Evolutionary conservation across 2,329 filamentous ascomycete species (phyloP).

Genomic region (Colletotrichum cuscutae): DNA sequence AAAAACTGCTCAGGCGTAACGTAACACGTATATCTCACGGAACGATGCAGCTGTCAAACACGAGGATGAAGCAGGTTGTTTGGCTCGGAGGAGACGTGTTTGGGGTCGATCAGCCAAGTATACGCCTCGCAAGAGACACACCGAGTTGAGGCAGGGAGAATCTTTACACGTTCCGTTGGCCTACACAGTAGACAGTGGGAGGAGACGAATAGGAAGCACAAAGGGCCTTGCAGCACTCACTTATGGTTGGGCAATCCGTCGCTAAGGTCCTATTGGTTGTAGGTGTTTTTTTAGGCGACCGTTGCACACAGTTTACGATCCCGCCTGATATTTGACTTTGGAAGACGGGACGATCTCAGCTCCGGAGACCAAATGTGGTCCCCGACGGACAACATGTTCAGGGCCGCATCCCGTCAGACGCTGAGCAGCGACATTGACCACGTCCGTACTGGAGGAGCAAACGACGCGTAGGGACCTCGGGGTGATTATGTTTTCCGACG

Average conservation of each 20-base stretch:
- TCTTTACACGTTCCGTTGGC: not conserved
- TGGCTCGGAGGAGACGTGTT: constrained; percentile 1
- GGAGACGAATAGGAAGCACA: constrained; percentile 2
- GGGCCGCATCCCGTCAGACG: not conserved
- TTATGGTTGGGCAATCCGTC: not conserved
- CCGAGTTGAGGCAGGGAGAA: not conserved
- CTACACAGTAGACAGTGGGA: not conserved
- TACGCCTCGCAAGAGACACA: not conserved
- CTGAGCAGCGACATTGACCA: not conserved
- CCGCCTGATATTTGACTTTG: constrained; percentile 18
- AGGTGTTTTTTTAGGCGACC: not conserved
- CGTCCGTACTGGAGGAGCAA: not conserved
- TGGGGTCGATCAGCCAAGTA: not conserved
- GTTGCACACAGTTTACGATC: not conserved
- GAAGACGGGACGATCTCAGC: not conserved
- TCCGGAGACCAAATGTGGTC: not conserved
- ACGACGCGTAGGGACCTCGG: not conserved
- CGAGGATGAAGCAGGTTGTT: not conserved
- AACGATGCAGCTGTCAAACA: constrained; percentile 13
- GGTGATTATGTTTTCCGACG: not conserved
- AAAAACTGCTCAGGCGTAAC: constrained; percentile 17
- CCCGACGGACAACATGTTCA: not conserved
- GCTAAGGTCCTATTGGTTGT: too few species aligned
- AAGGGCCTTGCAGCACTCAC: not conserved
- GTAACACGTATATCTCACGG: constrained; percentile 6